These are phyloP conservation scores for Pseudoperonospora humuli DNA, from an alignment of 352 stramenopile species.

Conservation along the genomic window DNA sequence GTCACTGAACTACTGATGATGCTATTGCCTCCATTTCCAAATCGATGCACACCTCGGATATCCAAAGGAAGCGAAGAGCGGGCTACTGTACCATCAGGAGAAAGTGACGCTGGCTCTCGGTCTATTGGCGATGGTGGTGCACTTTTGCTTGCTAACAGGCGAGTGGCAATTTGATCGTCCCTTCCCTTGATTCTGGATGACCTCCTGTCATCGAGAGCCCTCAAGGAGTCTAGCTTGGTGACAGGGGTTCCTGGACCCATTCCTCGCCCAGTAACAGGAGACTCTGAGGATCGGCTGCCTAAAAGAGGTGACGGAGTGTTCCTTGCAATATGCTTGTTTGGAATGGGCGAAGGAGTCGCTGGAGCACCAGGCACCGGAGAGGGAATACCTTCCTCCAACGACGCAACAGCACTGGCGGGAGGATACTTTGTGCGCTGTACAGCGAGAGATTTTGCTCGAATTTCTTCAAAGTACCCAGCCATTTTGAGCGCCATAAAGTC, in stretches of 20 bases:
- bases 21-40: conserved; percentile 32
- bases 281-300: conserved; percentile 19
- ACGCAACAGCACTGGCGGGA: conserved; percentile 33
- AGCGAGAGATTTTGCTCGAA: conserved; percentile 71
- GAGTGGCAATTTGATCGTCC: conserved; percentile 14
- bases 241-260: conserved; percentile 23
- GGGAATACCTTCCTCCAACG: conserved; percentile 10
- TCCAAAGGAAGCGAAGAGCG: conserved; percentile 27
- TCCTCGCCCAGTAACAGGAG: conserved; percentile 14
- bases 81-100: conserved; percentile 22
- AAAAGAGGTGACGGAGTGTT: conserved; percentile 27
- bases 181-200: conserved; percentile 15
- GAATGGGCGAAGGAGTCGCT: conserved; percentile 21
- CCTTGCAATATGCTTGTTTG: conserved; percentile 23
- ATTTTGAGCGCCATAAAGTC: conserved; percentile 84
- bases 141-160: conserved; percentile 37
- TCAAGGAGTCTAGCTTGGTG: conserved; percentile 23
- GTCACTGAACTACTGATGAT: conserved; percentile 69
- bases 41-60: conserved; percentile 10
- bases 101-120: conserved; percentile 21
- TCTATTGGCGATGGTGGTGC: conserved; percentile 48
- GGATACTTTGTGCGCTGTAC: conserved; percentile 66
- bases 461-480: conserved; percentile 82
- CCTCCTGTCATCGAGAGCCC: conserved; percentile 18
- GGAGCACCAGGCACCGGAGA: conserved; percentile 21